Evolutionary conservation across 345 rosid genomes (phyloP).

Genomic region (Lepidium aucheri): DNA sequence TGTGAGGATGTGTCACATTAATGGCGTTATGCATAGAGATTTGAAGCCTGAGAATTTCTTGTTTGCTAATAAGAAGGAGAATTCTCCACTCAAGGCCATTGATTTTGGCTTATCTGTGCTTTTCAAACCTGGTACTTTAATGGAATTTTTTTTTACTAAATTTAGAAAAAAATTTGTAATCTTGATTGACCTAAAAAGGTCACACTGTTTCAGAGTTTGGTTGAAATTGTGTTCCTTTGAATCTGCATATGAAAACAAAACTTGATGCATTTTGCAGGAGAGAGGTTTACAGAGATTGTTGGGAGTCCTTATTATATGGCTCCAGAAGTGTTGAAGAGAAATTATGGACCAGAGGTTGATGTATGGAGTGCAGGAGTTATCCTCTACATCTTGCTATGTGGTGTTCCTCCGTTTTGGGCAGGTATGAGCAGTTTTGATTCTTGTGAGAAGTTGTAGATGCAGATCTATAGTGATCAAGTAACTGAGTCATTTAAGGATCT

Average conservation of each 20-base stretch:
- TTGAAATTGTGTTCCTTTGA: background rate
- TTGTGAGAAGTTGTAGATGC: background rate
- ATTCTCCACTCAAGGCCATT: constrained; percentile 77
- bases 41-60: constrained; percentile 95
- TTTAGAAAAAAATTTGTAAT: background rate
- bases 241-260: background rate
- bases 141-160: background rate
- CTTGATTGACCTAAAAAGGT: background rate
- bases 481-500: background rate
- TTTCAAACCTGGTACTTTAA: constrained; percentile 69
- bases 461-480: background rate
- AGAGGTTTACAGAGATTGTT: constrained; percentile 77
- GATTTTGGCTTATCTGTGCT: constrained; percentile 93
- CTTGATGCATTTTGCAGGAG: constrained; percentile 37
- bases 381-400: constrained; percentile 75
- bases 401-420: constrained; percentile 96
- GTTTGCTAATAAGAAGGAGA: constrained; percentile 88
- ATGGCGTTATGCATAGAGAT: constrained; percentile 96
- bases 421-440: background rate
- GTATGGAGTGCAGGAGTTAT: constrained; percentile 96
- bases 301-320: constrained; percentile 99
- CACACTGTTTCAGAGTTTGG: background rate
- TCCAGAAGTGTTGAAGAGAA: constrained; percentile 80
- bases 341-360: constrained; percentile 91
- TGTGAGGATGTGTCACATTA: constrained; percentile 82